Percentiles rank a stretch among this genome's conserved stretches.
These are phyloP conservation scores for Ploettnerulaceae sp. DNA, from an alignment of 2,329 filamentous ascomycete species.

Conservation along the genomic window DNA sequence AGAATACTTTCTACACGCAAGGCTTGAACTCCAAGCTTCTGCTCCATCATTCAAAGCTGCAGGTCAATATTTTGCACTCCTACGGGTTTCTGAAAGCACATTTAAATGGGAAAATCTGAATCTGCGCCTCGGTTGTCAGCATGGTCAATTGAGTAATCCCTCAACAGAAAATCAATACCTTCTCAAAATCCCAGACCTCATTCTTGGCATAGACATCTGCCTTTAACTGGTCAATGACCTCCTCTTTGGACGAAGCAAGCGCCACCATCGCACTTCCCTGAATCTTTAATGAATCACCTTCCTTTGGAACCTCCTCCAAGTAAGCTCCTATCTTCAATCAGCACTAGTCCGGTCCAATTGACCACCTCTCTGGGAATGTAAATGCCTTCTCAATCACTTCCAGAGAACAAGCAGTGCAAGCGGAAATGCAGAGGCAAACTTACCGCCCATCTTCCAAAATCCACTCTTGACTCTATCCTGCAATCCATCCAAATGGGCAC, in stretches of 20 bases:
- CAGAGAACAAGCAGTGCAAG: not conserved
- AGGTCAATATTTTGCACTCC: not conserved
- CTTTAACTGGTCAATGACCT: constrained; percentile 61
- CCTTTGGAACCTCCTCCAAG: constrained; percentile 59
- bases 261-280: constrained; percentile 41
- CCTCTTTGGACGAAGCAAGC: constrained; percentile 62
- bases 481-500: constrained; percentile 40
- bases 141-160: not conserved
- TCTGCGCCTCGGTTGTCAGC: constrained; percentile 26
- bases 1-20: no score
- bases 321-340: constrained; percentile 50
- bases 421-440: constrained; percentile 12
- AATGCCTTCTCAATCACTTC: not conserved
- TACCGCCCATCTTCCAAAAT: constrained; percentile 53
- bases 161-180: constrained; percentile 38
- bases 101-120: constrained; percentile 48
- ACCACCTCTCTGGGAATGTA: not conserved
- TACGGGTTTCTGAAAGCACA: constrained; percentile 37
- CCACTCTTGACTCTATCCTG: constrained; percentile 50
- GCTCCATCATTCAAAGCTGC: no score
- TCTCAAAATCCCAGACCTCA: constrained; percentile 78
- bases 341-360: not conserved
- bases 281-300: constrained; percentile 57
- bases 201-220: constrained; percentile 66
- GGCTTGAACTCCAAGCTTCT: no score